Evolutionary conservation across 2,329 filamentous ascomycete genomes (phyloP).

Genomic region (Colletotrichum phormii): DNA sequence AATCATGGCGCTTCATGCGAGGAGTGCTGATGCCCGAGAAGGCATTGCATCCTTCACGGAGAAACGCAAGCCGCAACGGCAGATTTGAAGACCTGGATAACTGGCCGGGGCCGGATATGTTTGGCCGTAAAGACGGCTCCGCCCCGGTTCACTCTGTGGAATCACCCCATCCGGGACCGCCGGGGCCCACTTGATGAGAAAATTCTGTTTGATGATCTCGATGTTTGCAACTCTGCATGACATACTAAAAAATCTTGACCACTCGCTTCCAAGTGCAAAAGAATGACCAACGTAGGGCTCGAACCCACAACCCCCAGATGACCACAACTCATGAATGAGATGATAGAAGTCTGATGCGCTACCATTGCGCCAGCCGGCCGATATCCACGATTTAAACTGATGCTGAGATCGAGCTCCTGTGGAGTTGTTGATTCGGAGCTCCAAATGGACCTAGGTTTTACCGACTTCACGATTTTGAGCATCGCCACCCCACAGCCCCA

Average conservation of each 20-base stretch:
- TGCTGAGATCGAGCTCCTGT: not conserved
- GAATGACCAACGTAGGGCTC: constrained; percentile 33
- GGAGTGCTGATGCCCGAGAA: constrained; percentile 43
- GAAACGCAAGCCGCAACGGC: constrained; percentile 43
- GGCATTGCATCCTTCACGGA: constrained; percentile 43
- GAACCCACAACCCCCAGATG: constrained; percentile 36
- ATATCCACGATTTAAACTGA: not conserved
- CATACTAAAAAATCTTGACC: not conserved
- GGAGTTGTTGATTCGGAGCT: fast-evolving
- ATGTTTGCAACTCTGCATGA: not conserved
- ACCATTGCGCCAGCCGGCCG: constrained; percentile 37
- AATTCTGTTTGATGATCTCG: not conserved
- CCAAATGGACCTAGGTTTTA: not conserved
- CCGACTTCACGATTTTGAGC: not conserved
- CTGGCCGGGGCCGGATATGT: not conserved
- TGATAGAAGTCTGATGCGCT: constrained; percentile 37
- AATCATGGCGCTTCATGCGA: constrained; percentile 46
- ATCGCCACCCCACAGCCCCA: not conserved
- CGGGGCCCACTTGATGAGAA: not conserved
- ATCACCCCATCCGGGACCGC: too few relatives aligned
- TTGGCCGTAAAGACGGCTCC: not conserved
- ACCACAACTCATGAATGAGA: not conserved
- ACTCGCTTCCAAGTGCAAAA: not conserved
- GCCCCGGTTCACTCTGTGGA: not conserved
- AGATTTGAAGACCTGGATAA: constrained; percentile 10